phyloP scores from a whole-genome alignment of 495 filamentous ascomycete species.

The Penicillium arizonense region DNA sequence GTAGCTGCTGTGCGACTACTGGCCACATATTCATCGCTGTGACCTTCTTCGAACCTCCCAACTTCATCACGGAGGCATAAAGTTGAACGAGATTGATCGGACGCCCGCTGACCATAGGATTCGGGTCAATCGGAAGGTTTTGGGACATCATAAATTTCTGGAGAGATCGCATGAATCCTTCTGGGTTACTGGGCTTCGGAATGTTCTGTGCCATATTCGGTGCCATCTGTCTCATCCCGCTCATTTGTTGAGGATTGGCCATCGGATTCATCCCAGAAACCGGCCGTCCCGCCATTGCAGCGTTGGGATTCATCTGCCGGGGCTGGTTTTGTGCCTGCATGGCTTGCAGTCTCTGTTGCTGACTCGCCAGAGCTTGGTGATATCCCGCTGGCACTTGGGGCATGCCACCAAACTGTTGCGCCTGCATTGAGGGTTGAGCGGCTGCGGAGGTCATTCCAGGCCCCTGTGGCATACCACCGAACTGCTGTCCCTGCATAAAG shows the following conservation, averaged over 20 bases:
- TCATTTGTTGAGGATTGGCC: constrained; percentile 47
- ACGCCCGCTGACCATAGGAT: constrained; percentile 68
- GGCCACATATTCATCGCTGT: constrained; percentile 68
- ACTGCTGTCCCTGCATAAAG: constrained; percentile 49
- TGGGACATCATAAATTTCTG: constrained; percentile 68
- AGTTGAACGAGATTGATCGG: constrained; percentile 69
- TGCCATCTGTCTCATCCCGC: constrained; percentile 54
- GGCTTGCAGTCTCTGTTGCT: constrained; percentile 51
- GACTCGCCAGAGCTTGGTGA: constrained; percentile 47
- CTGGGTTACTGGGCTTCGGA: constrained; percentile 55
- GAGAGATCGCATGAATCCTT: constrained; percentile 74
- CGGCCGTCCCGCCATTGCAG: constrained; percentile 41
- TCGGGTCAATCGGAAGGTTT: constrained; percentile 64
- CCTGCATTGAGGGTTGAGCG: constrained; percentile 47
- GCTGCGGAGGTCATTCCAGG: constrained; percentile 31
- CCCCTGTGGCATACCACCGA: constrained; percentile 33
- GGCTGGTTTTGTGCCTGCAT: constrained; percentile 59
- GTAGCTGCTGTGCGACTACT: constrained; percentile 63
- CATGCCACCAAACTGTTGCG: constrained; percentile 41
- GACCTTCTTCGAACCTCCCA: constrained; percentile 76
- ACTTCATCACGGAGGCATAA: constrained; percentile 70
- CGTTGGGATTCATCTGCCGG: constrained; percentile 64
- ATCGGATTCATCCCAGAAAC: constrained; percentile 42
- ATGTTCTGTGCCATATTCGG: constrained; percentile 74
- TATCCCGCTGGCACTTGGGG: constrained; percentile 46